phyloP scores from a whole-genome alignment of 192 early-diverging fungal genomes.

The Chytriomyces confervae region DNA sequence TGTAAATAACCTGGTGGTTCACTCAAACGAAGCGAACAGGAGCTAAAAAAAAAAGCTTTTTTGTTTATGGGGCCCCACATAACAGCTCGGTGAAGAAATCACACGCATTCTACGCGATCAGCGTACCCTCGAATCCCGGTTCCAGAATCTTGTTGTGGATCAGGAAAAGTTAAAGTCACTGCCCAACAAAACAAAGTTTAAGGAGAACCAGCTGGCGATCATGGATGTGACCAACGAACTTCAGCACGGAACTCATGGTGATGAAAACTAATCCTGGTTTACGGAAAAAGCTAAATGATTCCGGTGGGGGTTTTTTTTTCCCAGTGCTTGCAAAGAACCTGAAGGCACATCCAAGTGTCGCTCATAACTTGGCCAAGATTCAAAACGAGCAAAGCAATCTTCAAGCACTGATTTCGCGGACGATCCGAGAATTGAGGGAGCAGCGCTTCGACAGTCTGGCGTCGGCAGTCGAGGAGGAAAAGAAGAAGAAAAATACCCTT shows the following conservation, averaged over 20 bases:
- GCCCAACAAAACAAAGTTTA: slow-evolving; percentile 54
- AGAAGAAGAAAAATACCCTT: slow-evolving; percentile 62
- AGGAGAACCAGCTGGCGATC: slow-evolving; percentile 50
- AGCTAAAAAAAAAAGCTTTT: not conserved
- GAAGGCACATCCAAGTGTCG: slow-evolving; percentile 50
- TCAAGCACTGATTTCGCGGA: slow-evolving; percentile 51
- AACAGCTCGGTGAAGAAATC: slow-evolving; percentile 52
- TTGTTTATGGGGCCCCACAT: too few species aligned
- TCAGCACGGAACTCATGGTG: slow-evolving; percentile 46
- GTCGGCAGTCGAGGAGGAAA: slow-evolving; percentile 62
- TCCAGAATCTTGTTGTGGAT: slow-evolving; percentile 53
- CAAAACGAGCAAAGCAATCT: slow-evolving; percentile 58
- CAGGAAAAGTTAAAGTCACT: slow-evolving; percentile 46
- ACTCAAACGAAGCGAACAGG: slow-evolving; percentile 8
- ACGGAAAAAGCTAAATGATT: slow-evolving; percentile 5
- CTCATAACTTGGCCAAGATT: slow-evolving; percentile 61
- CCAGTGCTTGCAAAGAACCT: slow-evolving; percentile 37
- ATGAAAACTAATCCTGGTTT: not conserved
- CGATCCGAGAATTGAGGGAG: slow-evolving; percentile 56
- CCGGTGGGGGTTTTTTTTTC: not conserved
- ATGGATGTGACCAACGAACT: slow-evolving; percentile 50
- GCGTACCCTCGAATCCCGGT: slow-evolving; percentile 49
- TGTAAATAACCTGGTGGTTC: not conserved
- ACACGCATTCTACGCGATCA: slow-evolving; percentile 57
- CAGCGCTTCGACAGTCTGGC: slow-evolving; percentile 55